These are phyloP conservation scores for Cyclocybe aegerita DNA, from an alignment of 768 basidiomycete genomes.

Conservation along the genomic window DNA sequence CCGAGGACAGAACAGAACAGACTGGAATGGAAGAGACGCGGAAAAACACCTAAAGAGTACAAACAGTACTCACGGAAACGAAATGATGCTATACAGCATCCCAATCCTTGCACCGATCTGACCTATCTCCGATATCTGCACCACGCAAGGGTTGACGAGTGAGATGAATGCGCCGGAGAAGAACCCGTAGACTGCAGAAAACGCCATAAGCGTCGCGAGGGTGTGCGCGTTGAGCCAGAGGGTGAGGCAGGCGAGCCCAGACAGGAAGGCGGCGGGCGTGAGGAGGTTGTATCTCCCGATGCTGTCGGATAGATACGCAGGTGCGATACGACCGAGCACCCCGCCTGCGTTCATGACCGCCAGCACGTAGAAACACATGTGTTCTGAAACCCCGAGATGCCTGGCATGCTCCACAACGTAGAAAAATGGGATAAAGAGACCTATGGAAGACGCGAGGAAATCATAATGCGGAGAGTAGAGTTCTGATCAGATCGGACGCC, in stretches of 20 bases:
- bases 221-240: slow-evolving; percentile 54
- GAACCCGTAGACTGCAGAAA: slow-evolving; percentile 61
- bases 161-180: slow-evolving; percentile 69
- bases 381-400: slow-evolving; percentile 36
- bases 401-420: slow-evolving; percentile 64
- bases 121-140: slow-evolving; percentile 57
- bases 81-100: slow-evolving; percentile 61
- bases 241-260: slow-evolving; percentile 57
- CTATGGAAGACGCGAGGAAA: slow-evolving; percentile 29
- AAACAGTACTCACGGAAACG: slow-evolving; percentile 62
- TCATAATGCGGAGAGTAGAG: neutral
- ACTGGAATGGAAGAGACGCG: slow-evolving; percentile 1
- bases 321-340: slow-evolving; percentile 61
- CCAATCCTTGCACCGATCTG: slow-evolving; percentile 67
- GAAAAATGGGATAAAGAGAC: slow-evolving; percentile 71
- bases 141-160: slow-evolving; percentile 66
- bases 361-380: slow-evolving; percentile 52
- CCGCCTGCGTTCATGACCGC: slow-evolving; percentile 72
- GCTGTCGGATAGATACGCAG: slow-evolving; percentile 62
- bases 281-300: slow-evolving; percentile 70
- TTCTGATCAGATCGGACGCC: neutral
- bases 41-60: slow-evolving; percentile 2
- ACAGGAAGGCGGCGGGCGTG: slow-evolving; percentile 58
- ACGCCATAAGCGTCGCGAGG: slow-evolving; percentile 43
- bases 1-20: neutral